These are phyloP conservation scores for Bipolaris oryzae DNA, from an alignment of 2,329 filamentous ascomycete species.

Conservation along the genomic window DNA sequence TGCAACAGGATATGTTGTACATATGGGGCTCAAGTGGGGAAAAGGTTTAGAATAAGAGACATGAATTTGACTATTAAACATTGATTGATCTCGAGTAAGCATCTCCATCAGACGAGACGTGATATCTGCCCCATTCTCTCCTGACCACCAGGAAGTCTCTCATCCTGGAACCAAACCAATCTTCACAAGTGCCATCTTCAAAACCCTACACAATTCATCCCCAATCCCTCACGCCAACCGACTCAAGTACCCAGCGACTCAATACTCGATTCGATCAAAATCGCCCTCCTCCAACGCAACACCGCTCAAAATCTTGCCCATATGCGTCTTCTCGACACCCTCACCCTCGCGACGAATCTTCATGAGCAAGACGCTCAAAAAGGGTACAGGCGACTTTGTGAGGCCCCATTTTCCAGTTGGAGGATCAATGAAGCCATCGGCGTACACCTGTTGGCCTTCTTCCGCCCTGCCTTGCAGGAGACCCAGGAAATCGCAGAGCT, in stretches of 20 bases:
- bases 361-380: constrained; percentile 48
- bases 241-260: neutral
- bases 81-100: neutral
- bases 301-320: constrained; percentile 51
- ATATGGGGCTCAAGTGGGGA: too few relatives aligned
- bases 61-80: neutral
- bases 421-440: constrained; percentile 46
- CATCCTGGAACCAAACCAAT: too few relatives aligned
- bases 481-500: constrained; percentile 60
- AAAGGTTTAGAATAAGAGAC: neutral
- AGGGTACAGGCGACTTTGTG: constrained; percentile 49
- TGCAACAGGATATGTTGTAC: neutral
- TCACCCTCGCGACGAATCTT: constrained; percentile 44
- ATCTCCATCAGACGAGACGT: too few relatives aligned
- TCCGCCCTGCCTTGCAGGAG: constrained; percentile 45
- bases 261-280: constrained; percentile 24
- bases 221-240: too few relatives aligned
- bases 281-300: constrained; percentile 42
- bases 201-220: too few relatives aligned
- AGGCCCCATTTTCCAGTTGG: constrained; percentile 42
- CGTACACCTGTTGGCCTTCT: constrained; percentile 34
- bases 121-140: too few relatives aligned
- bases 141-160: too few relatives aligned
- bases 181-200: too few relatives aligned
- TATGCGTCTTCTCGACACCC: constrained; percentile 52